phyloP scores from a whole-genome alignment of 139 green algal species.

The Pedinophyceae sp. region DNA sequence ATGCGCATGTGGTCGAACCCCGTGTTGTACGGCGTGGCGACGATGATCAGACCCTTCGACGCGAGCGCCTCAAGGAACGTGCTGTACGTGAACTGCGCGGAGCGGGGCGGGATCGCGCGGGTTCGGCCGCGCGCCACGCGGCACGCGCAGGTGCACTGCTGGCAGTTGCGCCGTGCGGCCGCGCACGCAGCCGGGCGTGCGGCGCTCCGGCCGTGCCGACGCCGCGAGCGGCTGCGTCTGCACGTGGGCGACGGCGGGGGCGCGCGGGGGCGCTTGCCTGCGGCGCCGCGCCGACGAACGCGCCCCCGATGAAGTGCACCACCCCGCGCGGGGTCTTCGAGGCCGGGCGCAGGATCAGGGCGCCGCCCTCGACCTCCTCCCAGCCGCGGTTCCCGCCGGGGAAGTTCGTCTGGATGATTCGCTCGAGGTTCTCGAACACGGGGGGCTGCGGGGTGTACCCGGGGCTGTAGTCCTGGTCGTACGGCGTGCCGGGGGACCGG shows the following conservation, averaged over 20 bases:
- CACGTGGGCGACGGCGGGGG: background rate
- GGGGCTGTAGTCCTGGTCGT: no score
- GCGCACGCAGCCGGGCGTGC: background rate
- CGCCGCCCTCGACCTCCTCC: background rate
- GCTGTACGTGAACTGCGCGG: conserved; percentile 5
- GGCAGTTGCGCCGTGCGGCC: background rate
- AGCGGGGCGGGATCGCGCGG: no score
- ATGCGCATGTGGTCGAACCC: conserved; percentile 78
- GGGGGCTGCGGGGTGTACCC: no score
- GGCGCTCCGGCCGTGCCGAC: background rate
- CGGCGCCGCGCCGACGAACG: conserved; percentile 80
- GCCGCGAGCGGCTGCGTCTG: background rate
- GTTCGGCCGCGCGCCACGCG: no score
- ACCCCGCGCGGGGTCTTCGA: conserved; percentile 11
- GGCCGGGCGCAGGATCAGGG: background rate
- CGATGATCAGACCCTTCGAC: conserved; percentile 18
- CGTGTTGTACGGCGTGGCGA: conserved; percentile 61
- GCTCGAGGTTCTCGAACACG: no score
- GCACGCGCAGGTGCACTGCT: no score
- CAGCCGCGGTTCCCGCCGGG: background rate
- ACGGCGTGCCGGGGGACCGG: no score
- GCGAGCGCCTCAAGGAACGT: conserved; percentile 3
- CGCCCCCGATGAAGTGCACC: conserved; percentile 77
- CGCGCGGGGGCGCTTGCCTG: no score
- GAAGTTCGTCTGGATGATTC: background rate